These are phyloP conservation scores for Sclerotinia nivalis DNA, from an alignment of 2,329 filamentous ascomycete genomes.

Conservation along the genomic window DNA sequence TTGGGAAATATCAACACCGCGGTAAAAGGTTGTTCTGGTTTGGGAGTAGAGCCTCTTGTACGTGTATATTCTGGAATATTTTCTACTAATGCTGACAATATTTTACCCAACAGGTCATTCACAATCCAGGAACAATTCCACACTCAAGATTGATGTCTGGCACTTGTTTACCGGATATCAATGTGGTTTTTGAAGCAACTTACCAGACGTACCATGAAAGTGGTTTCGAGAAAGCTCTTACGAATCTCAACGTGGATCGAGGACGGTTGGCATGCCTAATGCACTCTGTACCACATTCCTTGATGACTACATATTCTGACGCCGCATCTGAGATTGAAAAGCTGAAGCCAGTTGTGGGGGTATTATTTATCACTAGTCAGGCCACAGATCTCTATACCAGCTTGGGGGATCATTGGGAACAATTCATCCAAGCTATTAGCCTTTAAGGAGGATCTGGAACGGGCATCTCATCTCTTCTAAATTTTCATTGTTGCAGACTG, in stretches of 20 bases:
- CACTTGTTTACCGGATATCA: constrained; percentile 26
- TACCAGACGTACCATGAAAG: constrained; percentile 14
- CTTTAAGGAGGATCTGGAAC: constrained; percentile 9
- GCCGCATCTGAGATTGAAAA: constrained; percentile 12
- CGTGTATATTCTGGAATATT: constrained; percentile 3
- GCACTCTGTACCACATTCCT: constrained; percentile 20
- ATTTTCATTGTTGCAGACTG: background rate
- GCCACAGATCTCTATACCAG: constrained; percentile 14
- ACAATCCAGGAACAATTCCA: constrained; percentile 30
- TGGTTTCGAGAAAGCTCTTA: constrained; percentile 20
- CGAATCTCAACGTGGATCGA: constrained; percentile 13
- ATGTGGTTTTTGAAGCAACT: constrained; percentile 25
- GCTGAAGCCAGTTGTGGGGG: constrained; percentile 6
- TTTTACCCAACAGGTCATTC: constrained; percentile 22
- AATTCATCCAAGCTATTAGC: constrained; percentile 19
- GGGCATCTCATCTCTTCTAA: background rate
- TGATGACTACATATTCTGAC: constrained; percentile 18
- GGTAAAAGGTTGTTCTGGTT: constrained; percentile 23
- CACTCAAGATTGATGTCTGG: constrained; percentile 19
- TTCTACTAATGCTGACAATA: background rate
- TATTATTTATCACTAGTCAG: constrained; percentile 21
- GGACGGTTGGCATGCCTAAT: constrained; percentile 21
- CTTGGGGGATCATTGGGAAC: constrained; percentile 21
- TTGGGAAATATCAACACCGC: constrained; percentile 20
- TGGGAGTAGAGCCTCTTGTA: constrained; percentile 24